These are phyloP conservation scores for Magnusiomyces suaveolens DNA, from an alignment of 1,139 yeast species.

Conservation along the genomic window DNA sequence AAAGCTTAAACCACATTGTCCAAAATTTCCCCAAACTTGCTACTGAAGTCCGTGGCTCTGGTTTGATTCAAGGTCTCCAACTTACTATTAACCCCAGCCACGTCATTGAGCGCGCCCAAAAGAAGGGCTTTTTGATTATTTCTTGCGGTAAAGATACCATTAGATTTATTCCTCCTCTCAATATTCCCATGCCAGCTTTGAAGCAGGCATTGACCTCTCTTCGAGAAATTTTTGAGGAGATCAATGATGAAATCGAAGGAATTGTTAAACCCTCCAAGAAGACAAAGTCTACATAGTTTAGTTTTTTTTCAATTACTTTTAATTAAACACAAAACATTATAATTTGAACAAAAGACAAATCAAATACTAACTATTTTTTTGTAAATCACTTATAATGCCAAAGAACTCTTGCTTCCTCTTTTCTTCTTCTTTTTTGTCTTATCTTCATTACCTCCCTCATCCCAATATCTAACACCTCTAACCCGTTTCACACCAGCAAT, in stretches of 20 bases:
- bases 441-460: neutral
- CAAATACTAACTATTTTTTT: neutral
- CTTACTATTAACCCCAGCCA: slow-evolving; percentile 57
- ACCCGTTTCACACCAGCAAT: slow-evolving; percentile 1
- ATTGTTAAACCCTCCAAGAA: neutral
- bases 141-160: slow-evolving; percentile 88
- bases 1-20: slow-evolving; percentile 44
- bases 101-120: slow-evolving; percentile 59
- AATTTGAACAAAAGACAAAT: neutral
- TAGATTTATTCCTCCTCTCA: slow-evolving; percentile 86
- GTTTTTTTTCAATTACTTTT: neutral
- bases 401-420: neutral
- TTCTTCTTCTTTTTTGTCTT: slow-evolving; percentile 4
- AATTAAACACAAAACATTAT: neutral
- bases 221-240: slow-evolving; percentile 7
- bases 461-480: slow-evolving; percentile 2
- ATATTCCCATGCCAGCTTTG: slow-evolving; percentile 60
- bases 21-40: slow-evolving; percentile 51
- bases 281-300: neutral
- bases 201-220: slow-evolving; percentile 48
- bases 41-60: slow-evolving; percentile 65
- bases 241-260: slow-evolving; percentile 4
- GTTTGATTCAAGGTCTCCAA: slow-evolving; percentile 77
- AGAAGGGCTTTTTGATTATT: slow-evolving; percentile 69
- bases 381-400: neutral